phyloP scores from a whole-genome alignment of 768 basidiomycete species.

The Cantharellus cinnabarinus region DNA sequence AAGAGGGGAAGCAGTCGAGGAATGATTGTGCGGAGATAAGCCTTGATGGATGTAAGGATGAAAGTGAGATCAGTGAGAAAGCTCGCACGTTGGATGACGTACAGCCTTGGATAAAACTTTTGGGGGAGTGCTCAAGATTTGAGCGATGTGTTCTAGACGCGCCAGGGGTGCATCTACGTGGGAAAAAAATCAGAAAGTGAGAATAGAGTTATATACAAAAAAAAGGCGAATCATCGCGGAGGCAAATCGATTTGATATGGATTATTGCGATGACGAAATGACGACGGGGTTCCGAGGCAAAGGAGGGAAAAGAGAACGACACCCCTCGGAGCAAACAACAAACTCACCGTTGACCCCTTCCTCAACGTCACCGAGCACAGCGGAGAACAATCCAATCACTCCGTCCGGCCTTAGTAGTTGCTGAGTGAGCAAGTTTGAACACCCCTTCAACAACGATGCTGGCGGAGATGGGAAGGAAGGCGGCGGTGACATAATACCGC shows the following conservation, averaged over 20 bases:
- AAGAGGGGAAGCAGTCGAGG: constrained; percentile 13
- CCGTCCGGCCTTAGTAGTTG: constrained; percentile 56
- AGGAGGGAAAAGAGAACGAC: too few species aligned
- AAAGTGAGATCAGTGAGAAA: background rate
- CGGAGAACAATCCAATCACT: constrained; percentile 43
- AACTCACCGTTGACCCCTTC: constrained; percentile 20
- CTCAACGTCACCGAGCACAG: constrained; percentile 41
- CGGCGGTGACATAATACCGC: constrained; percentile 29
- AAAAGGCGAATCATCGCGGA: too few species aligned
- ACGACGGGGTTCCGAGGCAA: too few species aligned
- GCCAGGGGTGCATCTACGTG: constrained; percentile 33
- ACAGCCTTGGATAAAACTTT: constrained; percentile 34
- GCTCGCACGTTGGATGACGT: background rate
- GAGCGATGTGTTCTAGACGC: constrained; percentile 53
- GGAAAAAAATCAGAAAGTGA: background rate
- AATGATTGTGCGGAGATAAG: constrained; percentile 8
- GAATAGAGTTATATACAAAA: too few species aligned
- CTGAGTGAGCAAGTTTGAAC: constrained; percentile 40
- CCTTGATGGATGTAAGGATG: background rate
- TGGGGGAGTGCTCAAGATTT: constrained; percentile 44
- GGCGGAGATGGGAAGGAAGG: constrained; percentile 25
- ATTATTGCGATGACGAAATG: too few species aligned
- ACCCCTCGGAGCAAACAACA: background rate
- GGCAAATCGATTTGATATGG: too few species aligned
- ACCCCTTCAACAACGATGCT: constrained; percentile 28